Evolutionary conservation across 2,329 filamentous ascomycete genomes (phyloP).

Genomic region (Monosporascus sp.): DNA sequence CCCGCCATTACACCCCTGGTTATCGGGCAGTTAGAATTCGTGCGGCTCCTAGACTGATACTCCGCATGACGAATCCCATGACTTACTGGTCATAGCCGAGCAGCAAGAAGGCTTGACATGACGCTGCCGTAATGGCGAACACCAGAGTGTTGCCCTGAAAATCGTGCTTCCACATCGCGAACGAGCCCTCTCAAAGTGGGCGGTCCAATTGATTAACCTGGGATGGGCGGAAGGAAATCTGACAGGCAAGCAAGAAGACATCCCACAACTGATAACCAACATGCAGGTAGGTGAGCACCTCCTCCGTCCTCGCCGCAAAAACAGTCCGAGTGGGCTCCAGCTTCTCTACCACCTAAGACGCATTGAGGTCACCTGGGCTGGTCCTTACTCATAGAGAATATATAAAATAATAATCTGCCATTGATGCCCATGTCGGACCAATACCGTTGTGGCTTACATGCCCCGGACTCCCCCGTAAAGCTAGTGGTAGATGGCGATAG

Average conservation of each 20-base stretch:
- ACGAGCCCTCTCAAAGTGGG: not conserved
- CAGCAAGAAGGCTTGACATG: constrained; percentile 31
- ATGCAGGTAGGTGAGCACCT: not conserved
- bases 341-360: not conserved
- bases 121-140: constrained; percentile 27
- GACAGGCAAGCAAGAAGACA: not conserved
- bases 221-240: not conserved
- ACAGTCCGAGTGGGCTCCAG: not conserved
- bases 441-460: too few relatives aligned
- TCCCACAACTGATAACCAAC: not conserved
- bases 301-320: not conserved
- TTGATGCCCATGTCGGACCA: too few relatives aligned
- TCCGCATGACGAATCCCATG: not conserved
- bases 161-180: constrained; percentile 11
- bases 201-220: not conserved
- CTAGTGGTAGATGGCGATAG: too few relatives aligned
- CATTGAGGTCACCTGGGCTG: not conserved
- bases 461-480: too few relatives aligned
- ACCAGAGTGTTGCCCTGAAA: constrained; percentile 10
- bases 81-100: constrained; percentile 28
- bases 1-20: constrained; percentile 25
- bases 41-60: not conserved
- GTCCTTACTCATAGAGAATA: not conserved
- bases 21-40: not conserved
- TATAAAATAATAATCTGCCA: too few relatives aligned